Percentiles rank a stretch among this genome's conserved stretches.
Evolutionary conservation across 2,329 filamentous ascomycete species (phyloP).

Genomic region (Chaetothyriales sp.): DNA sequence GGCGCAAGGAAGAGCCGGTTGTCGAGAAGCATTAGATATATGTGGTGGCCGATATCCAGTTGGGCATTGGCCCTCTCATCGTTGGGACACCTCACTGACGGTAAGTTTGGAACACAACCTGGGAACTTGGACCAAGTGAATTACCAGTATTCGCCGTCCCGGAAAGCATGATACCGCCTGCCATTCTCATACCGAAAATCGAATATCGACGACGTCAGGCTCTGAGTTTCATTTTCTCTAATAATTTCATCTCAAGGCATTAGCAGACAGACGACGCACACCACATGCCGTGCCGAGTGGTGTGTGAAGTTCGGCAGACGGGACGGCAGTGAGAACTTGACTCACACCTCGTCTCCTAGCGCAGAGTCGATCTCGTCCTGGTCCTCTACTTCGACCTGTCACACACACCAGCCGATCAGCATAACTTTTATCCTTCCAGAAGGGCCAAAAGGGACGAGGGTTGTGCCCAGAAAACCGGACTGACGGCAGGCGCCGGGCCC

Average conservation of each 20-base stretch:
- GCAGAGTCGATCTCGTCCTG: no score
- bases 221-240: conserved; percentile 3
- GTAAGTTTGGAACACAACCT: background rate
- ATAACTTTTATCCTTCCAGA: no score
- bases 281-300: no score
- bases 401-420: no score
- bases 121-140: background rate
- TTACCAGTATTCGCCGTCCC: conserved; percentile 8
- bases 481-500: no score
- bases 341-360: no score
- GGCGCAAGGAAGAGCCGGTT: conserved; percentile 21
- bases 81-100: conserved; percentile 20
- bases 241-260: background rate
- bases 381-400: no score
- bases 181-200: conserved; percentile 21
- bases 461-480: no score
- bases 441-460: no score
- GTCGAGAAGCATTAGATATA: conserved; percentile 23
- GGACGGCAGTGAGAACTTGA: no score
- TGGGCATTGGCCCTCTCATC: conserved; percentile 23
- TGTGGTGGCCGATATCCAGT: conserved; percentile 25
- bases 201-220: conserved; percentile 18
- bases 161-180: conserved; percentile 7
- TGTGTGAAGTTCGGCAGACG: no score
- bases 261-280: no score